Evolutionary conservation across 441 rosid species (phyloP), one percentile per base, ranked within the genome.

Genomic region (Jatropha multifida): DNA sequence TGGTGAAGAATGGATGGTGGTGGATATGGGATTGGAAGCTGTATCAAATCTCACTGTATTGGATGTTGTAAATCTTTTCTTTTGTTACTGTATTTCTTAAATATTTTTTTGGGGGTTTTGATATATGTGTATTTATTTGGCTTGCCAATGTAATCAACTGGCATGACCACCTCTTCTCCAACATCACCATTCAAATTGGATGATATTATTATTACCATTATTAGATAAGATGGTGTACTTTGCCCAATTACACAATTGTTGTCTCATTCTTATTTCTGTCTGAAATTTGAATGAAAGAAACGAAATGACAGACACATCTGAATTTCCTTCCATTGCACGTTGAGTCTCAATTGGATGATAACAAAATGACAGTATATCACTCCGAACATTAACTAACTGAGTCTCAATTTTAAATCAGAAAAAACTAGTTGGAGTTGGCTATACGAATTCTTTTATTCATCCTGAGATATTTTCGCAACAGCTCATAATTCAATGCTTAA

Each of bases 31-130:
- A 59, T 37, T 48, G 63, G 77, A 71, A 73, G 77, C 73, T 66
- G 55, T 7, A 67, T 73, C 65, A 42, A 73, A 54, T 74, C 64
- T 48, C 65, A 27, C 62, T 65, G 78, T 49, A 49, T 51, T 27
- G 67, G 72, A 65, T 72, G 79, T 67, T 78, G 86, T 85, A 80
- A 81, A 84, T 76, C 62, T 81, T 12, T 74, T 68, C 66, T 52
- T 76, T 68, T 69, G 68, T 61, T 41, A 48, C 74, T 77, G 61
- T 73, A 42, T 70, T 65, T 46, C 70, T 49, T 23, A 17, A 23
- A 27, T 40, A 32, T 63, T 72, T 76, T 65, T 46, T 66, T 13
- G 73, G 68, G 68, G 44, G 46, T 20, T 68, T 71, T 67, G 55
- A 54, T 52, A 60, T 71, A 15, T 68, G 74, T 79, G 52, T 74